Evolutionary conservation across 345 rosid species (phyloP), one percentile per base, ranked within the genome.

Genomic region (Eucalyptus globulus): DNA sequence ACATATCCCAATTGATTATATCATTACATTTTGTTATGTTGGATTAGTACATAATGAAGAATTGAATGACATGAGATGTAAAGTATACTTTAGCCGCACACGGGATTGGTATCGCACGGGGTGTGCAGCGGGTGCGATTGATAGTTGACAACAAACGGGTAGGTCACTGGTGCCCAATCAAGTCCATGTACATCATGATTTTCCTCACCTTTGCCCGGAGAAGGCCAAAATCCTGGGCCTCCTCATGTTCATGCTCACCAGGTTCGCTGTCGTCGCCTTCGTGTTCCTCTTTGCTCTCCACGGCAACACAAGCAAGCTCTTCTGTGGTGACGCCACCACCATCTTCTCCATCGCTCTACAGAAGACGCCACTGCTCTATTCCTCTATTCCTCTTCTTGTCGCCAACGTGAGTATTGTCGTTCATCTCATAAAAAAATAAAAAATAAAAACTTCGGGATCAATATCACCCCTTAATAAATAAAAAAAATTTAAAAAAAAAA

Each of bases 211-310:
- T 89, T 29, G 98, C 98, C 31, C 92, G 92, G 98, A 95, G 91
- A 98, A 93, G 91, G 92, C 87, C 21, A 98, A 96, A 93, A 94
- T 97, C 58, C 88, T 92, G 65, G 98, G 96, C 9, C 91, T 98
- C 24, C 91, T 95, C 65, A 53, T 89, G 4, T 83, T 90, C 15
- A 95, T 98, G 29, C 93, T 96, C 86, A 4, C 94, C 1, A 89
- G 92, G 31, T 97, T 98, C 92, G 43, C 43, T 40, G 6, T 40
- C 43, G 96, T 95, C 27, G 97, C 93, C 53, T 88, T 93, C 9
- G 93, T 97, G 22, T 95, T 97, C 34, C 81, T 95, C 91, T 90
- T 96, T 43, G 97, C 94, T 87, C 94, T 97, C 58, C 96, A 95
- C 50, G 97, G 96, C 87, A 92, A 90, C 86, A 11, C 76, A 2